These are phyloP conservation scores for Tephrocybe rancida DNA, from an alignment of 768 basidiomycete species.

Conservation along the genomic window DNA sequence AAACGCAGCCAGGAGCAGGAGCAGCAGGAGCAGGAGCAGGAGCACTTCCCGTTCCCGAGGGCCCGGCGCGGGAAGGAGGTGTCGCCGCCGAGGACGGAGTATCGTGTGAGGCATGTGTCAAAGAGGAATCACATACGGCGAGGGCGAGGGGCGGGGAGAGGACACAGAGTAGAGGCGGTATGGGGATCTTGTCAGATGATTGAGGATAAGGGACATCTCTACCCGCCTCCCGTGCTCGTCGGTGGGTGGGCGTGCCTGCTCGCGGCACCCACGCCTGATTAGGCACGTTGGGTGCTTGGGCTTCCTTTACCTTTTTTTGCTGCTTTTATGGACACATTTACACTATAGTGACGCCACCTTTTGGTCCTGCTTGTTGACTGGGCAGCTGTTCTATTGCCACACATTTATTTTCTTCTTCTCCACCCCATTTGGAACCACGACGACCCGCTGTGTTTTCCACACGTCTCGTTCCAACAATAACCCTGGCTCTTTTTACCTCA, in stretches of 20 bases:
- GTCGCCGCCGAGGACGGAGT: constrained; percentile 17
- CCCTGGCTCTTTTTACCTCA: too few species aligned
- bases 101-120: constrained; percentile 19
- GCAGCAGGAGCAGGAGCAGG: too few species aligned
- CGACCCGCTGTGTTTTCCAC: too few species aligned
- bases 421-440: too few species aligned
- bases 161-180: constrained; percentile 87
- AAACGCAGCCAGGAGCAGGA: constrained; percentile 49
- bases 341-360: background rate
- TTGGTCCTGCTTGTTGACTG: background rate
- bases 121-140: constrained; percentile 57
- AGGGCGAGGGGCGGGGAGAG: constrained; percentile 79
- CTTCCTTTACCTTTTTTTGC: background rate
- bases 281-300: background rate
- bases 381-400: background rate
- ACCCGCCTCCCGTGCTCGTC: too few species aligned
- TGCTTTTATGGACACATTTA: background rate
- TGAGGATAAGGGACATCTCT: too few species aligned
- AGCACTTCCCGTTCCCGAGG: constrained; percentile 64
- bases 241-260: too few species aligned
- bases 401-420: background rate
- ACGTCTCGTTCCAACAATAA: too few species aligned
- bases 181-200: constrained; percentile 59
- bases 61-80: constrained; percentile 20
- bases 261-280: too few species aligned